These are phyloP conservation scores for Lactarius hengduanensis DNA, from an alignment of 768 basidiomycete species.

Conservation along the genomic window DNA sequence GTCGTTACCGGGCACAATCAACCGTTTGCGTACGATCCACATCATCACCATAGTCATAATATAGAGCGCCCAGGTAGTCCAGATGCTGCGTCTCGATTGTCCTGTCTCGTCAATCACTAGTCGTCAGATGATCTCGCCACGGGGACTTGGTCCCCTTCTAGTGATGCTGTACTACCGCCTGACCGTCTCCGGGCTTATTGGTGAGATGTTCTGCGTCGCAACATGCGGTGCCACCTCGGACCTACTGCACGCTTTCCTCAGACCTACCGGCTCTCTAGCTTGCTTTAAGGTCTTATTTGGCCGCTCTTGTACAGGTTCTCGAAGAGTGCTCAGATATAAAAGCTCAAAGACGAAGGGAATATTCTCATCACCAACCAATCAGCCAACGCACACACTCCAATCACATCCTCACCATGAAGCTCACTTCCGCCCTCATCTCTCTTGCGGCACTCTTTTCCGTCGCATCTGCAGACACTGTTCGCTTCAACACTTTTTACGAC, in stretches of 20 bases:
- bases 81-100: neutral
- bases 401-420: neutral
- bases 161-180: neutral
- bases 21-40: neutral
- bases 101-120: neutral
- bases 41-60: neutral
- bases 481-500: conserved; percentile 15
- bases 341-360: neutral
- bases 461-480: neutral
- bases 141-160: neutral
- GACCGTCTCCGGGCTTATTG: neutral
- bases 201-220: neutral
- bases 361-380: neutral
- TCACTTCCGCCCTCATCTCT: neutral
- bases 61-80: neutral
- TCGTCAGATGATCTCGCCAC: neutral
- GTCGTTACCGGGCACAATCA: neutral
- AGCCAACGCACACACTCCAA: neutral
- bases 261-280: neutral
- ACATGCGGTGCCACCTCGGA: neutral
- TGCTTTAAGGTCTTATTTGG: neutral
- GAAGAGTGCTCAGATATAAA: neutral
- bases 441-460: neutral
- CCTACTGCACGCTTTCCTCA: neutral
- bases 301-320: neutral